A percentile compares a stretch with the other conserved stretches of the same genome.
Conservation (phyloP, 176 grass and related monocot species). For the Cenchrus americanus region DNA sequence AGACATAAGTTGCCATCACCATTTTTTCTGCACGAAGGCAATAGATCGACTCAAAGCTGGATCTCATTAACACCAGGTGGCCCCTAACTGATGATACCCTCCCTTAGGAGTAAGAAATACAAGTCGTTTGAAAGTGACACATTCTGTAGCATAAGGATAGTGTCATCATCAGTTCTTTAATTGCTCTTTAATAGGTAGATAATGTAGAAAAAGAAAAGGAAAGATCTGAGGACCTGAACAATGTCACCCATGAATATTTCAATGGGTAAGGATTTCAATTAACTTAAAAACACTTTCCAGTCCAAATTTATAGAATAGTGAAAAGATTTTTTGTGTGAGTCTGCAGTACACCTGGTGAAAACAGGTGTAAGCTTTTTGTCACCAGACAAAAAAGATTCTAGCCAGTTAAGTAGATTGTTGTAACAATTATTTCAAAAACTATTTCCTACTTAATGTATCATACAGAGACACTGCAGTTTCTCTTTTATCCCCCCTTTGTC, state of each 20-base stretch:
- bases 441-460: background rate
- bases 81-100: slow-evolving; percentile 14
- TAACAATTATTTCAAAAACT: background rate
- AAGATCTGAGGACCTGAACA: background rate
- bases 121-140: background rate
- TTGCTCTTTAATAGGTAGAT: slow-evolving; percentile 37
- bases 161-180: slow-evolving; percentile 34
- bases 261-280: background rate
- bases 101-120: slow-evolving; percentile 27
- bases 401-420: background rate
- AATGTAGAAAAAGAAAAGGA: slow-evolving; percentile 22
- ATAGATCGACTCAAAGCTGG: slow-evolving; percentile 15
- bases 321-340: background rate
- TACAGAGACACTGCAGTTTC: background rate
- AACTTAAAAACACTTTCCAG: background rate
- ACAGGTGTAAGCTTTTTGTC: background rate
- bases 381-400: background rate
- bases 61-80: slow-evolving; percentile 28
- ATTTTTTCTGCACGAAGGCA: slow-evolving; percentile 32
- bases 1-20: slow-evolving; percentile 38
- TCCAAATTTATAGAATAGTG: background rate
- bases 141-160: background rate
- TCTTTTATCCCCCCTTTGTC: background rate
- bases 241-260: background rate
- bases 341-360: background rate